A percentile compares a stretch with the other conserved stretches of the same genome.
Evolutionary conservation across 768 basidiomycete genomes (phyloP).

Genomic region (Xerocomellus amylosporus): DNA sequence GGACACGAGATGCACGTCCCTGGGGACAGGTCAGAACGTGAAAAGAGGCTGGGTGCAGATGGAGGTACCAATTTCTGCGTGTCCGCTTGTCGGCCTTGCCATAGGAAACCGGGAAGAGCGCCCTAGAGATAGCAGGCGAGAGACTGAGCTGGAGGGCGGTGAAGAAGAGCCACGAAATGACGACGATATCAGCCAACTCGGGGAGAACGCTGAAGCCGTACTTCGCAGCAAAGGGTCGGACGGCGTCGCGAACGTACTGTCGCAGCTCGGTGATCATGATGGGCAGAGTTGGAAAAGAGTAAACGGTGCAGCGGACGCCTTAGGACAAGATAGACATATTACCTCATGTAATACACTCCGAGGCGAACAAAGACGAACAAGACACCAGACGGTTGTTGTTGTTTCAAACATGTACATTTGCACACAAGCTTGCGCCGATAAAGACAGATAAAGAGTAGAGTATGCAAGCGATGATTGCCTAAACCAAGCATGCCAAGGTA

Average conservation of each 20-base stretch:
- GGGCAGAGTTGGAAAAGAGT: neutral
- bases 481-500: slow-evolving; percentile 21
- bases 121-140: slow-evolving; percentile 51
- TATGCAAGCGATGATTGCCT: slow-evolving; percentile 19
- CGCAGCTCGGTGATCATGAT: slow-evolving; percentile 31
- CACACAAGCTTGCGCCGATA: slow-evolving; percentile 29
- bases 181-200: slow-evolving; percentile 51
- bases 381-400: neutral
- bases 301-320: too few species aligned
- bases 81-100: slow-evolving; percentile 44
- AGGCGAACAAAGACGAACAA: slow-evolving; percentile 12
- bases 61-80: slow-evolving; percentile 56
- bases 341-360: slow-evolving; percentile 13
- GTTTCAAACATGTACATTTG: slow-evolving; percentile 33
- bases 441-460: slow-evolving; percentile 35
- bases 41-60: neutral
- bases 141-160: slow-evolving; percentile 54
- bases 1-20: slow-evolving; percentile 71
- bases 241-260: slow-evolving; percentile 27
- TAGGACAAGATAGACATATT: neutral
- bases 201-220: slow-evolving; percentile 56
- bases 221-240: slow-evolving; percentile 27
- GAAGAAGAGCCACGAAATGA: slow-evolving; percentile 56
- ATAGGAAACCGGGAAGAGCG: slow-evolving; percentile 49
- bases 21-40: slow-evolving; percentile 25